Percentiles rank a stretch among this genome's conserved stretches.
These are phyloP conservation scores for Lentinula guzmanii DNA, from an alignment of 768 basidiomycete species.

Conservation along the genomic window DNA sequence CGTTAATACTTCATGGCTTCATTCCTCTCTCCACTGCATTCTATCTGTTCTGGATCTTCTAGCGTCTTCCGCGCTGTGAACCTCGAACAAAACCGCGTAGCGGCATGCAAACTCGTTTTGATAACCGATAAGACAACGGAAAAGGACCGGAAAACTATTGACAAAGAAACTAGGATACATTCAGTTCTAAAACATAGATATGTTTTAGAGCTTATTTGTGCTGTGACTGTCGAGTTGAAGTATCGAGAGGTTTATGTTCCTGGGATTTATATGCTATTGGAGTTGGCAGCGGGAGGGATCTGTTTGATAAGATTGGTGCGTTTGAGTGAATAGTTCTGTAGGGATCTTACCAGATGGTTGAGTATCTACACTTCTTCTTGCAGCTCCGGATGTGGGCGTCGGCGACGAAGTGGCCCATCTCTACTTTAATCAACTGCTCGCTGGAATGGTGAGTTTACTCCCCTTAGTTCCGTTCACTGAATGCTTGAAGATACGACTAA, in stretches of 20 bases:
- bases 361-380: not conserved
- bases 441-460: constrained; percentile 62
- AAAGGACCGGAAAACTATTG: constrained; percentile 69
- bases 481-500: too few relatives aligned
- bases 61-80: constrained; percentile 87
- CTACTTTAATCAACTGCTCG: constrained; percentile 82
- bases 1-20: not conserved
- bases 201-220: constrained; percentile 80
- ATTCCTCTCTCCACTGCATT: not conserved
- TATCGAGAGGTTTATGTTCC: constrained; percentile 56
- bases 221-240: constrained; percentile 65
- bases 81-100: constrained; percentile 55
- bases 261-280: constrained; percentile 89
- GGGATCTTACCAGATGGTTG: not conserved
- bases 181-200: constrained; percentile 70
- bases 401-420: constrained; percentile 83
- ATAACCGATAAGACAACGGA: constrained; percentile 60
- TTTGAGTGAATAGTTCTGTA: not conserved
- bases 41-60: not conserved
- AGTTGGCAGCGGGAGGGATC: constrained; percentile 91
- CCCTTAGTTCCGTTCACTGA: too few relatives aligned
- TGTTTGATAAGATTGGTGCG: constrained; percentile 98
- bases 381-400: constrained; percentile 88
- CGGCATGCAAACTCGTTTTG: constrained; percentile 82
- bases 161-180: constrained; percentile 93